Conservation (phyloP, 148 eudicot species). For the Cornus kousa region DNA sequence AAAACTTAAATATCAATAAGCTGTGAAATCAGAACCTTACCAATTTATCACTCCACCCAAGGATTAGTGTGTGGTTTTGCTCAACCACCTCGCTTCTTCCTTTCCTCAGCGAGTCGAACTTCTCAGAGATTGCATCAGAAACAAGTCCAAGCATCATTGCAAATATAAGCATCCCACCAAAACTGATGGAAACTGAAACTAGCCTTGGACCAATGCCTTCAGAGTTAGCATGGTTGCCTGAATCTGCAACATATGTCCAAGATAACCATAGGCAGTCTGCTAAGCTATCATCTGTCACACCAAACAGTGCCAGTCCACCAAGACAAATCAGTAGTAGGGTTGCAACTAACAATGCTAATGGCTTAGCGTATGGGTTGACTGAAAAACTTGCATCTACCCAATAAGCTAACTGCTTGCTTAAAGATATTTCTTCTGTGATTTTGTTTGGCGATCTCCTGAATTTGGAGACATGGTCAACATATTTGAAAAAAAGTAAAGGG, state of each 20-base stretch:
- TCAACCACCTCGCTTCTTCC: slow-evolving; percentile 67
- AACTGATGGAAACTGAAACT: slow-evolving; percentile 51
- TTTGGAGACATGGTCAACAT: slow-evolving; percentile 40
- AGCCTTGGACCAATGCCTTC: slow-evolving; percentile 50
- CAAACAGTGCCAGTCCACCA: slow-evolving; percentile 61
- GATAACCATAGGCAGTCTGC: slow-evolving; percentile 56
- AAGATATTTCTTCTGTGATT: slow-evolving; percentile 32
- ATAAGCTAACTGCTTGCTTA: slow-evolving; percentile 53
- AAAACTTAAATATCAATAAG: not conserved
- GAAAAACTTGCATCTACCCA: slow-evolving; percentile 48
- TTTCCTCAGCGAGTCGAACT: slow-evolving; percentile 56
- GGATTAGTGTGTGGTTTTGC: slow-evolving; percentile 55
- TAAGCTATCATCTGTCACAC: slow-evolving; percentile 52
- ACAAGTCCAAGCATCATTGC: slow-evolving; percentile 72
- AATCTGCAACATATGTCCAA: slow-evolving; percentile 54
- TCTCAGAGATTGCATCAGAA: slow-evolving; percentile 62
- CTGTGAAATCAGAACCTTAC: slow-evolving; percentile 20
- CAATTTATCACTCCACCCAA: slow-evolving; percentile 66
- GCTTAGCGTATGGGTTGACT: slow-evolving; percentile 58
- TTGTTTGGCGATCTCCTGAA: slow-evolving; percentile 36
- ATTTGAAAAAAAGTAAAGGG: slow-evolving; percentile 47
- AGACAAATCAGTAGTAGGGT: slow-evolving; percentile 48
- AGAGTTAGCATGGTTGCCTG: slow-evolving; percentile 53
- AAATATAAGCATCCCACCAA: slow-evolving; percentile 65
- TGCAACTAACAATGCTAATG: slow-evolving; percentile 50